phyloP scores from a whole-genome alignment of 2,329 filamentous ascomycete genomes.

The Fusarium ramigenum region DNA sequence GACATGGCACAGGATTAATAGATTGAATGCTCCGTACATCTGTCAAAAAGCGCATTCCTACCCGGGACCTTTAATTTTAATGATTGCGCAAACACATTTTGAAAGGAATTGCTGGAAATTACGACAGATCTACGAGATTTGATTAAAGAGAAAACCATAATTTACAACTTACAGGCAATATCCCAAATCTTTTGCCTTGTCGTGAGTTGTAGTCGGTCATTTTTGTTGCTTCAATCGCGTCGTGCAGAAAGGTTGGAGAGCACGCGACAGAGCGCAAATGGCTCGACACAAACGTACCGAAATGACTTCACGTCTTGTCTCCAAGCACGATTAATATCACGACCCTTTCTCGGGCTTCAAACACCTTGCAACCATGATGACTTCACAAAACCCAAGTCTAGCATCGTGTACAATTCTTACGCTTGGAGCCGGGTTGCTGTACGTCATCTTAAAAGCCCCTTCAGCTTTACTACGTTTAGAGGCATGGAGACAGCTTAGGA shows the following conservation, averaged over 20 bases:
- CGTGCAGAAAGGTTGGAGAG: too few species aligned
- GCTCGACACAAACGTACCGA: neutral
- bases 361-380: neutral
- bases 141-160: too few species aligned
- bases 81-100: neutral
- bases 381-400: neutral
- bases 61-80: neutral
- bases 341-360: neutral
- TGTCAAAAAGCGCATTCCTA: neutral
- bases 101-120: neutral
- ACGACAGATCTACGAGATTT: fast-evolving
- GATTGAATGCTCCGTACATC: fast-evolving
- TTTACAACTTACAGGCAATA: too few species aligned
- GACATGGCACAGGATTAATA: fast-evolving
- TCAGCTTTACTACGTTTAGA: neutral
- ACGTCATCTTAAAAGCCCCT: neutral
- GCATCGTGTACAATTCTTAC: neutral
- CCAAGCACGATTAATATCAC: neutral
- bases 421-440: neutral
- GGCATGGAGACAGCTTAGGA: neutral
- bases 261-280: too few species aligned
- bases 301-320: neutral
- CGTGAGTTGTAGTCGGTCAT: too few species aligned
- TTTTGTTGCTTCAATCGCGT: neutral
- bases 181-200: too few species aligned